Conservation (phyloP, 2,329 filamentous ascomycete species). For the Blastomyces emzantsi region DNA sequence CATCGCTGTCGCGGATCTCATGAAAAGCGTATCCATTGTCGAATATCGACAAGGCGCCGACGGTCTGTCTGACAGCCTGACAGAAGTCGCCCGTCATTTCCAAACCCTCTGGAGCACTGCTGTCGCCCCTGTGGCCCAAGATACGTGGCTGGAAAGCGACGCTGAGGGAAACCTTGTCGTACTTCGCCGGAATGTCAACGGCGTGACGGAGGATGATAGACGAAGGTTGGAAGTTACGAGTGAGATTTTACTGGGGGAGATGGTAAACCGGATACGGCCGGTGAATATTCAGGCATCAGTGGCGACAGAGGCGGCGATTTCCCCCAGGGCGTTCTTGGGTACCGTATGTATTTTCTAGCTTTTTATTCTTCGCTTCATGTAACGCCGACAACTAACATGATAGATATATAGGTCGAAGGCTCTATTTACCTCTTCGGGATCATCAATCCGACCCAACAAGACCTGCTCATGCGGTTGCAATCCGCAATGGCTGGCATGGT, state of each 20-base stretch:
- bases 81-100: slow-evolving; percentile 70
- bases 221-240: slow-evolving; percentile 62
- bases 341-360: slow-evolving; percentile 53
- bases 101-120: slow-evolving; percentile 76
- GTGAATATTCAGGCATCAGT: slow-evolving; percentile 58
- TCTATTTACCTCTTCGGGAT: slow-evolving; percentile 82
- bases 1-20: slow-evolving; percentile 82
- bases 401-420: slow-evolving; percentile 61
- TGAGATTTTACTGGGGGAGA: slow-evolving; percentile 81
- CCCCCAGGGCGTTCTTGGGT: slow-evolving; percentile 76
- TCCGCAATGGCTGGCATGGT: slow-evolving; percentile 57
- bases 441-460: slow-evolving; percentile 62
- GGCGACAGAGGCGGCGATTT: slow-evolving; percentile 59
- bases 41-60: slow-evolving; percentile 55
- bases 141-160: slow-evolving; percentile 75
- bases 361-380: neutral
- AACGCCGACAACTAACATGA: neutral
- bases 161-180: slow-evolving; percentile 81
- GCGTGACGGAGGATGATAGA: slow-evolving; percentile 65
- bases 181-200: slow-evolving; percentile 61
- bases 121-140: slow-evolving; percentile 59
- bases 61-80: slow-evolving; percentile 53
- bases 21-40: slow-evolving; percentile 81
- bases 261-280: slow-evolving; percentile 78
- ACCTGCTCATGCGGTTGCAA: slow-evolving; percentile 77